Conservation (phyloP, 148 eudicot species). For the Silene latifolia region DNA sequence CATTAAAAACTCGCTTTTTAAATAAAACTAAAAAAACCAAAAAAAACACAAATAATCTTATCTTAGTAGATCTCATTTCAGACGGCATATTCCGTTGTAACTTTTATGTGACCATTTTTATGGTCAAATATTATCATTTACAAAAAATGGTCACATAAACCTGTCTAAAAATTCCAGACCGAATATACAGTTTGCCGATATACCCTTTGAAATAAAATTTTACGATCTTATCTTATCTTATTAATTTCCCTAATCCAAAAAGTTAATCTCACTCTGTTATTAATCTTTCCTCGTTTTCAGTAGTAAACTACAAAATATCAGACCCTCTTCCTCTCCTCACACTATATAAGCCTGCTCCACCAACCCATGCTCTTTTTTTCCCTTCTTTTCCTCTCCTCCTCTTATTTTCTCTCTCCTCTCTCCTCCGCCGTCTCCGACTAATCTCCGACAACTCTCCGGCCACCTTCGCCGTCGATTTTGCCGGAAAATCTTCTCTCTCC, state of each 20-base stretch:
- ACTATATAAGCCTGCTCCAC: constrained; percentile 9
- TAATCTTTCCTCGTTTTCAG: neutral
- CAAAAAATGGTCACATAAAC: no score
- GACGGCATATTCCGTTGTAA: no score
- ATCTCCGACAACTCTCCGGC: neutral
- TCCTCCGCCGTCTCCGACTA: neutral
- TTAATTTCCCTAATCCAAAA: neutral
- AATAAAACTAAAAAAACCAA: no score
- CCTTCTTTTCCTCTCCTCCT: constrained; percentile 1
- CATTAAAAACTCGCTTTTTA: no score
- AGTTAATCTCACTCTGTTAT: neutral
- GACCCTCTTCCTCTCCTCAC: neutral
- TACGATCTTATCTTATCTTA: neutral
- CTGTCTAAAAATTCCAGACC: no score
- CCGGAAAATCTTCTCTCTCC: neutral
- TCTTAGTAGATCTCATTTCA: no score
- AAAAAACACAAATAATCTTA: no score
- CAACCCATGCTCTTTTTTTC: constrained; percentile 12
- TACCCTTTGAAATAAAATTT: no score
- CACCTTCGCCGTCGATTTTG: neutral
- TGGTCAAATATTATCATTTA: no score
- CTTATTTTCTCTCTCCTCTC: constrained; percentile 4
- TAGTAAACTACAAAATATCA: neutral
- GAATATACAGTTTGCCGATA: no score
- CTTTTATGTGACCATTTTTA: no score